These are phyloP conservation scores for Garcia nutans DNA, from an alignment of 345 rosid genomes.

Conservation along the genomic window DNA sequence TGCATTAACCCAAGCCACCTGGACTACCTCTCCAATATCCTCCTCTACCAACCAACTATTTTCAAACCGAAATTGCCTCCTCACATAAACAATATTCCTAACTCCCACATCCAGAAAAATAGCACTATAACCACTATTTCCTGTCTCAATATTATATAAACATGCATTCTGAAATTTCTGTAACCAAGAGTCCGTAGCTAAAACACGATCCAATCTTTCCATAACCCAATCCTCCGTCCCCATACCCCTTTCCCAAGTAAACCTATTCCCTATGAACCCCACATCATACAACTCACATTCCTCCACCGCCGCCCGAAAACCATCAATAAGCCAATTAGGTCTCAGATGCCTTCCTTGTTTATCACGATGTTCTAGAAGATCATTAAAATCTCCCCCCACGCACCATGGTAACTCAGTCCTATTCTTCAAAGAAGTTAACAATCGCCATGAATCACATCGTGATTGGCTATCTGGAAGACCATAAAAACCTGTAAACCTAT, in stretches of 20 bases:
- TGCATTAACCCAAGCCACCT: not conserved
- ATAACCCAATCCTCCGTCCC: not conserved
- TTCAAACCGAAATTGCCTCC: not conserved
- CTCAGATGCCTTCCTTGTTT: not conserved
- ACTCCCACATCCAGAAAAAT: not conserved
- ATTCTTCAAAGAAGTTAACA: too few species aligned
- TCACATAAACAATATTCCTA: not conserved
- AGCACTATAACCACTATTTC: not conserved
- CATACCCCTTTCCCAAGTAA: not conserved
- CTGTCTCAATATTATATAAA: not conserved
- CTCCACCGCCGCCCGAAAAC: not conserved
- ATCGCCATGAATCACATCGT: too few species aligned
- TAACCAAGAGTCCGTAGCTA: not conserved
- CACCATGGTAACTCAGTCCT: too few species aligned
- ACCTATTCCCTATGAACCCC: not conserved
- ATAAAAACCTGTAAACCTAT: too few species aligned
- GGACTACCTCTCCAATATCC: not conserved
- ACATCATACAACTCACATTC: not conserved
- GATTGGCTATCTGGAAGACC: too few species aligned
- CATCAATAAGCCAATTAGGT: not conserved
- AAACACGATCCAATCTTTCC: not conserved
- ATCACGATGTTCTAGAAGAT: not conserved
- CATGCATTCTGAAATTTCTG: not conserved
- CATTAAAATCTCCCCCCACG: too few species aligned
- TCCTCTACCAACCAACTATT: not conserved